These are phyloP conservation scores for Sphaerosporella brunnea DNA, from an alignment of 495 filamentous ascomycete genomes.

Conservation along the genomic window DNA sequence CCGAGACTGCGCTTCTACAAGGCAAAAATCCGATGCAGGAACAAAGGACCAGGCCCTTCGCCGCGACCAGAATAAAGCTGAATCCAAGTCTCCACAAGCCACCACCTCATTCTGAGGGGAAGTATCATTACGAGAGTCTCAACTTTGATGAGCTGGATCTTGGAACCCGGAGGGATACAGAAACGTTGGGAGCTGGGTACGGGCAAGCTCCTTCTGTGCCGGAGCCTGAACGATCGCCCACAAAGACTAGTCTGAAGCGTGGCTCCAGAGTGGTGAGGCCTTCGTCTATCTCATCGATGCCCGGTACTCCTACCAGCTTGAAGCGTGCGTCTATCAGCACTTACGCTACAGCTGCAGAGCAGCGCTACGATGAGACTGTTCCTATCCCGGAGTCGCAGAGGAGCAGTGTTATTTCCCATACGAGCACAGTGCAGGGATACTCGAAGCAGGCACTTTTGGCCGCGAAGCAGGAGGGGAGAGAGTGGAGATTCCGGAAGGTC, in stretches of 20 bases:
- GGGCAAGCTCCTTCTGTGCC: background rate
- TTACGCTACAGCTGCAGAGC: background rate
- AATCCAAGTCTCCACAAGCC: background rate
- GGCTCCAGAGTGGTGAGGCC: constrained; percentile 1
- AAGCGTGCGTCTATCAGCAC: background rate
- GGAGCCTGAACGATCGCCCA: background rate
- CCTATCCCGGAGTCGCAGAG: background rate
- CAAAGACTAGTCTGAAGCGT: constrained; percentile 1
- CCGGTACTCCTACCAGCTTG: background rate
- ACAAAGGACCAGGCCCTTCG: constrained; percentile 13
- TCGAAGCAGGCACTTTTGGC: background rate
- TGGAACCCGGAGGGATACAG: background rate
- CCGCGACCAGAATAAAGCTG: constrained; percentile 7
- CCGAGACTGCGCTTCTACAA: constrained; percentile 5
- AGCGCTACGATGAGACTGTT: background rate
- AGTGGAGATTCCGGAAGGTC: constrained; percentile 8
- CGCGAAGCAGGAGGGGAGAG: background rate
- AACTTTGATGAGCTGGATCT: background rate
- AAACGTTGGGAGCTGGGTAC: background rate
- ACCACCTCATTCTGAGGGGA: too few relatives aligned
- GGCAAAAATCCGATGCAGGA: background rate
- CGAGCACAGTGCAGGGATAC: constrained; percentile 1
- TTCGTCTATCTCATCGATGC: background rate
- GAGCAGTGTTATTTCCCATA: background rate
- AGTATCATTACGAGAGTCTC: background rate